Base-by-base conservation (phyloP, 2,329 filamentous ascomycete genomes). In the Arthrobotrys musiformis region DNA sequence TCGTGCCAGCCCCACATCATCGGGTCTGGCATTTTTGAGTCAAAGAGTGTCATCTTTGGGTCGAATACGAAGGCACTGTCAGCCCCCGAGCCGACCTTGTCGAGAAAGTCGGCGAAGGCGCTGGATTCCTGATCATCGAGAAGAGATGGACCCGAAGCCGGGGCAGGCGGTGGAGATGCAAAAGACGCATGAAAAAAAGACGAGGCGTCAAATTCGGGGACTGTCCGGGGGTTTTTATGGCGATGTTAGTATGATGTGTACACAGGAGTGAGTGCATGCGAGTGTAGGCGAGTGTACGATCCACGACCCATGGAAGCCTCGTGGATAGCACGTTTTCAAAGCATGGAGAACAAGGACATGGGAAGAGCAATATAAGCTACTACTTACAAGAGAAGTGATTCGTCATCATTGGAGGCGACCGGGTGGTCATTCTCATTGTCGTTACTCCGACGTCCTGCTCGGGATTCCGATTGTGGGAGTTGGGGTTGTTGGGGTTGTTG, bases 121-220 rank as follows among this genome's bases (percentile, higher is more conserved):
- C 86, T 88, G 63, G 85, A 87, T 81, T 90, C 89, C 74, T 85
- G 87, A 80, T 90, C 88, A 79, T 89, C 88, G 78, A 92, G 86
- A 44, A 92, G 85, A 17, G 90, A 88, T 40, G 87, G 87, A n/a
- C 90, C 90, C 1, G 87, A 87, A 8, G 90, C 88, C 56, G 89
- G 88, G 61, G 89, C 88, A 48, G 90, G 89, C 64, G 89, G 86
- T 79, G 87, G 73, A 28, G 77, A 75, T 26, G 77, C 70, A 26
- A 75, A 77, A 5, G 73, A 70, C n/a, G 66, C 50, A 19, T 70
- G 64, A 42, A 76, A 76, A 50, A 76, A 77, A 9, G 72, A 64
- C 28, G 73, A 70, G 44, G 42, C 67, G 35, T 77, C 73, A 64
- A 77, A 77, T 22, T 77, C 73, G 61, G 73, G 73, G 60, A 77